These are phyloP conservation scores for Chrysanthemum lavandulifolium DNA, from an alignment of 129 eudicot species.

Conservation along the genomic window DNA sequence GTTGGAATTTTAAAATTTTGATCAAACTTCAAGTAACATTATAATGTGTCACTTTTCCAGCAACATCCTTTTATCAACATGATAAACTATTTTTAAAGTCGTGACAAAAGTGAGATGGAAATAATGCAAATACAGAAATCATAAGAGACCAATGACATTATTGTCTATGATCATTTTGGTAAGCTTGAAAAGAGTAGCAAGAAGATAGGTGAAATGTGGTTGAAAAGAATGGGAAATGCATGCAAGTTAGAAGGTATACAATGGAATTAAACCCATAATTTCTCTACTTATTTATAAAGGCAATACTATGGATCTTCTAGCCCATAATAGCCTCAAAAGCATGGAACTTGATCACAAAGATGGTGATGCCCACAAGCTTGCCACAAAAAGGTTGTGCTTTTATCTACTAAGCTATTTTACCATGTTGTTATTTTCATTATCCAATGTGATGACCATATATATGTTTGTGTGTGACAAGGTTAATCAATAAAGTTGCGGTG, in stretches of 20 bases:
- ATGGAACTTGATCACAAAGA: slow-evolving; percentile 32
- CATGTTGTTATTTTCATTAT: background rate
- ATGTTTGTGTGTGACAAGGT: slow-evolving; percentile 26
- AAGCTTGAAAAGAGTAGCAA: background rate
- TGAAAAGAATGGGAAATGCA: slow-evolving; percentile 27
- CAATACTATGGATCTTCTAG: background rate
- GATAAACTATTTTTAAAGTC: too few species aligned
- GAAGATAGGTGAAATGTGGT: slow-evolving; percentile 30
- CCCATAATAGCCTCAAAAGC: slow-evolving; percentile 10
- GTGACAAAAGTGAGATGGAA: too few species aligned
- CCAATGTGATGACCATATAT: too few species aligned
- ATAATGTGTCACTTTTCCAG: too few species aligned
- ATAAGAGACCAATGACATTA: too few species aligned
- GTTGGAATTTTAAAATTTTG: too few species aligned
- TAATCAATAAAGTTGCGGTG: slow-evolving; percentile 43
- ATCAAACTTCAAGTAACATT: too few species aligned
- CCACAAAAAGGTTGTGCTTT: slow-evolving; percentile 34
- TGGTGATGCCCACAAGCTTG: slow-evolving; percentile 15
- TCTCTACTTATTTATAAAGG: too few species aligned
- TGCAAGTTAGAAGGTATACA: slow-evolving; percentile 15
- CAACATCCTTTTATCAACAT: too few species aligned
- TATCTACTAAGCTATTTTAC: background rate
- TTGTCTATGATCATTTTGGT: too few species aligned
- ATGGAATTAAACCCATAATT: slow-evolving; percentile 12
- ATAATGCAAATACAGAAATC: too few species aligned